Conservation (phyloP, 78 protist species). For the slime mould (Dictyostelium discoideum) region dicty_2.7 NC_007088.5:2059001-2059500, state of each 20-base stretch:
- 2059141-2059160: background rate
- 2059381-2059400: background rate
- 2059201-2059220: slow-evolving; percentile 1
- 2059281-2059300: background rate
- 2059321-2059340: slow-evolving; percentile 5
- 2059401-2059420: background rate
- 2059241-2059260: background rate
- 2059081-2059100: background rate
- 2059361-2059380: background rate
- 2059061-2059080: background rate
- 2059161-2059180: background rate
- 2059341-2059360: background rate
- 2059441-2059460: background rate
- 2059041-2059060: background rate
- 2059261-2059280: no score
- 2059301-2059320: background rate
- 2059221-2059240: background rate
- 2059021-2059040: background rate
- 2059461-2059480: background rate
- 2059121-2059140: background rate
- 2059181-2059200: background rate
- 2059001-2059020: background rate
- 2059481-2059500: background rate
- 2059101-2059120: background rate
- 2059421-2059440: background rate